Evolutionary conservation across 768 basidiomycete species (phyloP), one percentile per base, ranked within the genome.

Genomic region (Leucocoprinus birnbaumii): DNA sequence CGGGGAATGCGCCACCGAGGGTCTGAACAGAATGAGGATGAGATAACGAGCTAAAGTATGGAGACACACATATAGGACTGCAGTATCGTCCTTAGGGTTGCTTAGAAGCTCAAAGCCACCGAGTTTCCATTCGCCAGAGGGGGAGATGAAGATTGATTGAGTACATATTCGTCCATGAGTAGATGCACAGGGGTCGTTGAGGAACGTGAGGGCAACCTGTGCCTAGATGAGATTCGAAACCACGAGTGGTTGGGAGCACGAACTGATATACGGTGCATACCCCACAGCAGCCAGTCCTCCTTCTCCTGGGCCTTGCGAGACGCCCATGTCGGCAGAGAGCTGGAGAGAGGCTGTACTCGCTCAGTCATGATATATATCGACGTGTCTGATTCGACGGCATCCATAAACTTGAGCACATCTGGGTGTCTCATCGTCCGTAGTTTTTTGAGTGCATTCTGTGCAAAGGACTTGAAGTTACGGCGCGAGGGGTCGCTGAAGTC

Each of bases 71-170:
- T 90, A 96, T 65, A 94, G 73, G 14, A 90, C 80, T 27, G 89
- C 82, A 43, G 76, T 68, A 13, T 90, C 85, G 50, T 98, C 95
- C 61, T 85, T 89, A 8, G 87, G 80, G 60, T 80, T 91, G 62
- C 92, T 94, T 58, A 97, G 68, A 0, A 96, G 71, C 63, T 99
- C 97, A 64, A 98, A 94, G 0, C 96, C 96, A 18, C 92, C 95
- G 7, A 99, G 73, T 65, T 91, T 91, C 97, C 96, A 98, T 73
- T 99, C 97, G 4, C 96, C 92, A 0, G 93, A 91, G 0, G 88
- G 86, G 0, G 96, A 93, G 49, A 97, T 83, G 65, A 97, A 98
- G 55, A 98, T 82, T 1, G 91, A 85, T 55, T 80, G 78, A n/a
- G 80, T 67, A 56, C 83, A 75, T 53, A 95, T 65, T 60, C 86